Conservation (phyloP, 1,284 basidiomycete species). For the Hypsizygus ulmarius region DNA sequence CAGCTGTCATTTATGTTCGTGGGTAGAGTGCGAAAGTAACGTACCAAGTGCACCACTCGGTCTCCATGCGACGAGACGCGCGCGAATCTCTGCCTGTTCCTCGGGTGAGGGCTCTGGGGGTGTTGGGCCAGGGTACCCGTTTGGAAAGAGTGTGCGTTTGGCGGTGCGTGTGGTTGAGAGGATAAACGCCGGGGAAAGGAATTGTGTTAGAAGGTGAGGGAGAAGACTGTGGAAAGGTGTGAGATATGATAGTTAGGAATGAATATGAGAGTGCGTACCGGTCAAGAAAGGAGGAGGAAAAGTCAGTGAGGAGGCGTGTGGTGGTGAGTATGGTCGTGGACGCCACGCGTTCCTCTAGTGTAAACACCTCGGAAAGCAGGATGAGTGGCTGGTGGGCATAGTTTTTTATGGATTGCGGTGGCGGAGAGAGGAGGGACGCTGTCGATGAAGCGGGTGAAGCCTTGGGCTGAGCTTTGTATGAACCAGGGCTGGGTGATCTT, state of each 20-base stretch:
- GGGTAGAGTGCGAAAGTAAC: constrained; percentile 18
- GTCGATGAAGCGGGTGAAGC: constrained; percentile 20
- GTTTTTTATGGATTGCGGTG: constrained; percentile 17
- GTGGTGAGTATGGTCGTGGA: constrained; percentile 39
- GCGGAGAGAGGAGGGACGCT: constrained; percentile 16
- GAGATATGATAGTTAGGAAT: constrained; percentile 15
- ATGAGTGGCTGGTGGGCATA: constrained; percentile 38
- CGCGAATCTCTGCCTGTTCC: constrained; percentile 60
- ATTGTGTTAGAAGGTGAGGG: constrained; percentile 54
- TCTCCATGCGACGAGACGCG: constrained; percentile 49
- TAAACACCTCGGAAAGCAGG: constrained; percentile 50
- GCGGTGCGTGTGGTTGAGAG: constrained; percentile 46
- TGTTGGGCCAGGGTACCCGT: constrained; percentile 71
- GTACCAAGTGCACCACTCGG: constrained; percentile 45
- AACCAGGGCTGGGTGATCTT: constrained; percentile 81
- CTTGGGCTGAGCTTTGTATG: constrained; percentile 63
- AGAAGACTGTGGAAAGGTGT: constrained; percentile 46
- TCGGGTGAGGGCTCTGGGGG: constrained; percentile 67
- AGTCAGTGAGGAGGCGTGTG: constrained; percentile 34
- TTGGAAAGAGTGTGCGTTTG: constrained; percentile 73
- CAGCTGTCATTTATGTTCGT: background rate
- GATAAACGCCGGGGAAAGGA: constrained; percentile 53
- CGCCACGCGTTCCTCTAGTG: constrained; percentile 43
- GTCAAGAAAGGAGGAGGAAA: constrained; percentile 49
- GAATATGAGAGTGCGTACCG: constrained; percentile 35